phyloP scores from a whole-genome alignment of 192 early-diverging fungal genomes.

The Pecoramyces ruminantium region DNA sequence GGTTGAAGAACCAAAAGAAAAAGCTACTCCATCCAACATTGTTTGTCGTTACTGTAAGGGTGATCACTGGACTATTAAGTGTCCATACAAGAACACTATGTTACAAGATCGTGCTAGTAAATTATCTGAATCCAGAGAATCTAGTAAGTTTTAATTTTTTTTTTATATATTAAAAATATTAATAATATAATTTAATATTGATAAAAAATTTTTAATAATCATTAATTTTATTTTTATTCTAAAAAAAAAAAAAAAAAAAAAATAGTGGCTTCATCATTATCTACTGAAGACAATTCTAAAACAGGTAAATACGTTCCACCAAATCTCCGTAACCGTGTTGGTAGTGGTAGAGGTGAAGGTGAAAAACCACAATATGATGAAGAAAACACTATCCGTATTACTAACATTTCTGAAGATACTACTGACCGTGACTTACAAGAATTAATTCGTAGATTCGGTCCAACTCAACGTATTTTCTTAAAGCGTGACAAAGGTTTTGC shows the following conservation, averaged over 20 bases:
- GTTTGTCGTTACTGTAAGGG: constrained; percentile 95
- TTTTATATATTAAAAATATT: too few species aligned
- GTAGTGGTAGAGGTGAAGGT: constrained; percentile 2
- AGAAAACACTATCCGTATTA: constrained; percentile 56
- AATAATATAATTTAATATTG: too few species aligned
- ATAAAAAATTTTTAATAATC: too few species aligned
- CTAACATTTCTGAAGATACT: constrained; percentile 89
- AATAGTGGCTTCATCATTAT: constrained; percentile 9
- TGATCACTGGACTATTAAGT: constrained; percentile 89
- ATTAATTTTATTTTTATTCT: too few species aligned
- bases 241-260: background rate
- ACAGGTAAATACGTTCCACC: constrained; percentile 72
- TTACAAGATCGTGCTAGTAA: background rate
- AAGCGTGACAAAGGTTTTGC: constrained; percentile 88
- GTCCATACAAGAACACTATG: constrained; percentile 90
- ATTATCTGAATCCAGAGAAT: constrained; percentile 56
- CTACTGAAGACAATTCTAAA: constrained; percentile 13
- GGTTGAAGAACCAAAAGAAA: constrained; percentile 28
- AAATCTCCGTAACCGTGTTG: constrained; percentile 53
- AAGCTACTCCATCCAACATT: constrained; percentile 54
- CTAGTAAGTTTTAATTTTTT: constrained; percentile 19
- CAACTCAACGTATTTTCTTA: constrained; percentile 65
- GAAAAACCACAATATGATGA: constrained; percentile 19
- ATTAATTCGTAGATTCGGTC: constrained; percentile 73
- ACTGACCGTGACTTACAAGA: constrained; percentile 78